Conservation (phyloP, 129 eudicot genomes). For the Pulicaria dysenterica region DNA sequence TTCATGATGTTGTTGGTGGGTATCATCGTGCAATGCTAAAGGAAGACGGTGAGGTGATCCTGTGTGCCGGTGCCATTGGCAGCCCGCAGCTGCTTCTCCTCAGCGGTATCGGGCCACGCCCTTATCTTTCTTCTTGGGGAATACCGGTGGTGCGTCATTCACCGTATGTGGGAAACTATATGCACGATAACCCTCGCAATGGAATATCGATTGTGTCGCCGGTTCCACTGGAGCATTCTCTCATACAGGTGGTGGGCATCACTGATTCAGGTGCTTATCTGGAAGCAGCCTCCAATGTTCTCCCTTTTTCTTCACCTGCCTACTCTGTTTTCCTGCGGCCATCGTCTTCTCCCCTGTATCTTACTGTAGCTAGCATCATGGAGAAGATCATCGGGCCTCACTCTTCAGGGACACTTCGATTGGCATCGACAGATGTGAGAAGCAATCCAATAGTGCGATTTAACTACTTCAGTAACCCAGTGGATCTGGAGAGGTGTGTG, state of each 20-base stretch:
- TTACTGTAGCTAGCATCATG: constrained; percentile 84
- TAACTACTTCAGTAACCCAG: constrained; percentile 72
- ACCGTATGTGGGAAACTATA: constrained; percentile 70
- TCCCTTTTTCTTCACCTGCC: constrained; percentile 58
- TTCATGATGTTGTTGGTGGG: constrained; percentile 46
- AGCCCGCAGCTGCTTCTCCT: constrained; percentile 80
- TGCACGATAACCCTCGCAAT: constrained; percentile 83
- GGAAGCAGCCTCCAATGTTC: constrained; percentile 77
- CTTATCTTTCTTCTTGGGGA: constrained; percentile 84
- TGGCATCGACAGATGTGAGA: constrained; percentile 76
- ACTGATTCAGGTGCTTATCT: constrained; percentile 69
- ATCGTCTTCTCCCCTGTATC: constrained; percentile 49
- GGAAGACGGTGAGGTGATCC: constrained; percentile 59
- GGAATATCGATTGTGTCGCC: constrained; percentile 86
- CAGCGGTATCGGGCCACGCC: constrained; percentile 81
- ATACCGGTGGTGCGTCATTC: constrained; percentile 68
- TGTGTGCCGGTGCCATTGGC: constrained; percentile 80
- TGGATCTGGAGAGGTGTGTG: constrained; percentile 63
- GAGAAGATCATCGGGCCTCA: constrained; percentile 70
- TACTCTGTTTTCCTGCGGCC: constrained; percentile 47
- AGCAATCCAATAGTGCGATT: constrained; percentile 67
- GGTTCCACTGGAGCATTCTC: constrained; percentile 70
- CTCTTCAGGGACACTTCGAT: constrained; percentile 64
- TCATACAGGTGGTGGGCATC: constrained; percentile 88
- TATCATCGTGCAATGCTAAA: constrained; percentile 68